Conservation (phyloP, 352 stramenopile genomes). For the Phytopythium helicoides region DNA sequence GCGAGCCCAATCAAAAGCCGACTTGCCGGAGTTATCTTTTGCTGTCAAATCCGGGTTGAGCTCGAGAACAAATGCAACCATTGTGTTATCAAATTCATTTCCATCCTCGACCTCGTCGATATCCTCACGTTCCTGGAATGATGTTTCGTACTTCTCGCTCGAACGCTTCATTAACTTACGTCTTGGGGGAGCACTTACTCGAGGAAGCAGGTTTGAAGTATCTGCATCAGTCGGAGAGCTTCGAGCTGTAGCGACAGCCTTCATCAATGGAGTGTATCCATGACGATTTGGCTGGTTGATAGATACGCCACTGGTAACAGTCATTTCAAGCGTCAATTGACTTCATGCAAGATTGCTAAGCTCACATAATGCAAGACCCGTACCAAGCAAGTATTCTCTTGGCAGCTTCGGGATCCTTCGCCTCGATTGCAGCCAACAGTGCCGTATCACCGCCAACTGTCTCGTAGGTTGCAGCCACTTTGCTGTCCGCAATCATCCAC, state of each 20-base stretch:
- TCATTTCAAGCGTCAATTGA: background rate
- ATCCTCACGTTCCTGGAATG: background rate
- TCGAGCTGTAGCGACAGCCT: slow-evolving; percentile 51
- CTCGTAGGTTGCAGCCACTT: slow-evolving; percentile 49
- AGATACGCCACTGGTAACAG: slow-evolving; percentile 37
- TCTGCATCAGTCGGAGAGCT: slow-evolving; percentile 13
- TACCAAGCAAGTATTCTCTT: slow-evolving; percentile 28
- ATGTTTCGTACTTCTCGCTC: background rate
- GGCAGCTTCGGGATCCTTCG: slow-evolving; percentile 41
- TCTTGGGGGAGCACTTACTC: background rate
- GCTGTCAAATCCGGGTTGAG: slow-evolving; percentile 41
- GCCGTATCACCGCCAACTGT: slow-evolving; percentile 52
- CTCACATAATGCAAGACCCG: background rate
- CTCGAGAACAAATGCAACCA: slow-evolving; percentile 38
- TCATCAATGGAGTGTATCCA: slow-evolving; percentile 76
- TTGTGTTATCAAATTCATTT: slow-evolving; percentile 44
- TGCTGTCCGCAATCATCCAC: slow-evolving; percentile 68
- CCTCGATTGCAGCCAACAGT: slow-evolving; percentile 51
- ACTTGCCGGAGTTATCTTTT: slow-evolving; percentile 44
- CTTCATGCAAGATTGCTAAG: background rate
- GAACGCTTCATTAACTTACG: background rate
- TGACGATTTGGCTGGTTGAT: slow-evolving; percentile 49
- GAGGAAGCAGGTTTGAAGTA: background rate
- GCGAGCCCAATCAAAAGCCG: slow-evolving; percentile 64
- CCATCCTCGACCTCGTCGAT: background rate